Evolutionary conservation across 2,329 filamentous ascomycete species (phyloP).

Genomic region (Achaetomium macrosporum): DNA sequence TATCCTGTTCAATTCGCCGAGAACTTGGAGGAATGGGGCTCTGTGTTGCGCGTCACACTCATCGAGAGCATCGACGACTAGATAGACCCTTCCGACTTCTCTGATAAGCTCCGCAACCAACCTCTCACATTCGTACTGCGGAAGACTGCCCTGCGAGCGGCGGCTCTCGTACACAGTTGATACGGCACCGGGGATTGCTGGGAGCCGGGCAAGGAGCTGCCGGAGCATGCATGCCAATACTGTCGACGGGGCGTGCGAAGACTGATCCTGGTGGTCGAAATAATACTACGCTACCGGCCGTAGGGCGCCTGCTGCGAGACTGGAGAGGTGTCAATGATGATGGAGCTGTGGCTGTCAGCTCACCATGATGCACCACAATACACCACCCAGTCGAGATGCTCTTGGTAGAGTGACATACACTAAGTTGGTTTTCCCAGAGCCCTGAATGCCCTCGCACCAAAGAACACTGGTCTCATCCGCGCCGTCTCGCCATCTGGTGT

Average conservation of each 20-base stretch:
- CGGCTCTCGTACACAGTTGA: conserved; percentile 23
- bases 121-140: background rate
- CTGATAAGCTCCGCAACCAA: background rate
- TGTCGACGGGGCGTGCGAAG: conserved; percentile 19
- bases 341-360: background rate
- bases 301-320: background rate
- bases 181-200: conserved; percentile 21
- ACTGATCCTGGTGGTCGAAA: conserved; percentile 28
- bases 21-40: background rate
- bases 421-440: conserved; percentile 24
- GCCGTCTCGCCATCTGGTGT: background rate
- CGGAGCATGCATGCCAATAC: conserved; percentile 25
- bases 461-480: conserved; percentile 8
- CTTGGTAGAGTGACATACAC: conserved; percentile 16
- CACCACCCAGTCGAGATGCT: background rate
- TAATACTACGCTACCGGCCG: conserved; percentile 26
- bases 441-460: conserved; percentile 24
- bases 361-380: too few species aligned
- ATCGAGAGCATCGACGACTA: background rate
- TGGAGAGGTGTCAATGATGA: background rate
- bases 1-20: conserved; percentile 18
- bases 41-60: background rate
- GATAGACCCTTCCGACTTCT: background rate
- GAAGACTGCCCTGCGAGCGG: conserved; percentile 10
- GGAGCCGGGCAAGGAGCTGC: conserved; percentile 21